phyloP scores from a whole-genome alignment of 257 asterid species.

The Scutellaria barbata region DNA sequence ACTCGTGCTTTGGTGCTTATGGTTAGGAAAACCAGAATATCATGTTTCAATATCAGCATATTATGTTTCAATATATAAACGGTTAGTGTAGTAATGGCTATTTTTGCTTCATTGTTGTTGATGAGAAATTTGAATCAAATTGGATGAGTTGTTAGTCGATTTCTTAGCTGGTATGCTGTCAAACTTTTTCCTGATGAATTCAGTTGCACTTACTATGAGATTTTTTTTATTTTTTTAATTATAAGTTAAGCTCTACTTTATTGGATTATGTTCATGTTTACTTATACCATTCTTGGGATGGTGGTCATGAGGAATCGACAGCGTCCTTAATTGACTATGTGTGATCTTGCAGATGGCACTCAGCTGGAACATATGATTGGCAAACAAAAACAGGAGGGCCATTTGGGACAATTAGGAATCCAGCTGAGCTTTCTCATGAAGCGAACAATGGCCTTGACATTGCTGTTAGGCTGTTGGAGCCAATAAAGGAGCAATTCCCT shows the following conservation, averaged over 20 bases:
- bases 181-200: background rate
- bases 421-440: conserved; percentile 63
- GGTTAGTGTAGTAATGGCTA: background rate
- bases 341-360: conserved; percentile 48
- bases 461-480: conserved; percentile 73
- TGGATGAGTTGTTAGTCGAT: background rate
- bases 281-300: background rate
- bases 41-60: too few species aligned
- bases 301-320: background rate
- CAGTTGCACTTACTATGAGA: background rate
- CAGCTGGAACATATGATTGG: conserved; percentile 62
- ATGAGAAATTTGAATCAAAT: background rate
- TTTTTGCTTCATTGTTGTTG: background rate
- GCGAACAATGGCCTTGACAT: conserved; percentile 88
- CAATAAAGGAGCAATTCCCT: conserved; percentile 73
- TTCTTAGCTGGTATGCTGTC: background rate
- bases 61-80: too few species aligned
- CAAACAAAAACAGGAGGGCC: conserved; percentile 81
- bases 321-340: background rate
- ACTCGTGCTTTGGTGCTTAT: too few species aligned
- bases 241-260: background rate
- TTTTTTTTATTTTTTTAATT: background rate
- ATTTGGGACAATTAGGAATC: conserved; percentile 71
- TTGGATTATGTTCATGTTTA: background rate
- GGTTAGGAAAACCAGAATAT: too few species aligned